These are phyloP conservation scores for Fraxinus xanthoxyloides DNA, from an alignment of 305 asterid genomes.

Conservation along the genomic window DNA sequence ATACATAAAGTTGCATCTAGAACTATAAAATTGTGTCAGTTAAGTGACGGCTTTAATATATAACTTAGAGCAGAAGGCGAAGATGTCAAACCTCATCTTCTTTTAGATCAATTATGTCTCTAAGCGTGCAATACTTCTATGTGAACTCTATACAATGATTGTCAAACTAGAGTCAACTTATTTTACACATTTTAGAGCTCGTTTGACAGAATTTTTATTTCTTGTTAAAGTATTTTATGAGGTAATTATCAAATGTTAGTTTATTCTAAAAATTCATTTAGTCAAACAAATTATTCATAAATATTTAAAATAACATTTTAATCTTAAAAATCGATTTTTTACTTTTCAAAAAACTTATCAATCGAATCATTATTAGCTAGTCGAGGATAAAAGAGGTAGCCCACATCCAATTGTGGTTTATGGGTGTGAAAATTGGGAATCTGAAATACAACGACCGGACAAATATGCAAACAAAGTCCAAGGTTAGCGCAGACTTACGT, in stretches of 20 bases:
- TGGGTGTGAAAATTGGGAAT: neutral
- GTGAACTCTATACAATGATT: neutral
- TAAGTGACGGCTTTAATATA: neutral
- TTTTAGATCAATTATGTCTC: neutral
- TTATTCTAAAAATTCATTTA: too few species aligned
- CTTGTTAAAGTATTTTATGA: too few species aligned
- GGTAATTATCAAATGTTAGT: neutral
- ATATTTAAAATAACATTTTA: too few species aligned
- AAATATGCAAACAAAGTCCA: slow-evolving; percentile 15
- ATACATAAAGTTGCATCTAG: too few species aligned
- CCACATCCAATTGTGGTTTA: neutral
- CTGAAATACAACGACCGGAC: slow-evolving; percentile 16
- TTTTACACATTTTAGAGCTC: neutral
- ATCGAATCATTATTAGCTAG: too few species aligned
- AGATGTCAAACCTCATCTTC: neutral
- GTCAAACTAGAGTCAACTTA: neutral
- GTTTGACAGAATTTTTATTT: neutral
- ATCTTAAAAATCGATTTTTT: too few species aligned
- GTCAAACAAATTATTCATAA: too few species aligned
- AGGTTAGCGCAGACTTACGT: neutral
- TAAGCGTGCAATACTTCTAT: neutral
- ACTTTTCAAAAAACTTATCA: too few species aligned
- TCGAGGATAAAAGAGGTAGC: neutral
- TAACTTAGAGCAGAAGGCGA: neutral
- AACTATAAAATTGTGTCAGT: neutral